Evolutionary conservation across 2,329 filamentous ascomycete genomes (phyloP).

Genomic region (Aspergillus alliaceus): DNA sequence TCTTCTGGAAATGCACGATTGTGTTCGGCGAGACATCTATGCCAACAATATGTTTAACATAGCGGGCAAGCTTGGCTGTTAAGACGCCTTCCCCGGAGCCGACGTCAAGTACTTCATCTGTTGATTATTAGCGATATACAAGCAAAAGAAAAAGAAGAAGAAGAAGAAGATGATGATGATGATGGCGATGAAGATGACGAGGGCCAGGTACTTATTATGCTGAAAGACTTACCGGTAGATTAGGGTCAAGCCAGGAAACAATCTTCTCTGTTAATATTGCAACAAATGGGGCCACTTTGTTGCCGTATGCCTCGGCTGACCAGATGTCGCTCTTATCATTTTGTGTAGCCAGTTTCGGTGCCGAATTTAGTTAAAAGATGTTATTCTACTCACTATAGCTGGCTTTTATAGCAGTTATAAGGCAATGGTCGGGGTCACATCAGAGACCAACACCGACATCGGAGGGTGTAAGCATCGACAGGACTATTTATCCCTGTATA

Average conservation of each 20-base stretch:
- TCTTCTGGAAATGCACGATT: constrained; percentile 54
- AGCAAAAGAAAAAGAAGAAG: too few relatives aligned
- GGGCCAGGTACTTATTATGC: not conserved
- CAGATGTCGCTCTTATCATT: not conserved
- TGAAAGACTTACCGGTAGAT: constrained; percentile 40
- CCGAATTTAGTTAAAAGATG: not conserved
- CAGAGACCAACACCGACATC: not conserved
- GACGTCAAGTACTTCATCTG: constrained; percentile 60
- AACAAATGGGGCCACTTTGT: not conserved
- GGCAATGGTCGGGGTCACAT: not conserved
- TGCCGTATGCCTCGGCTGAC: not conserved
- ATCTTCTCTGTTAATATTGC: not conserved
- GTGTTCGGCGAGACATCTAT: constrained; percentile 60
- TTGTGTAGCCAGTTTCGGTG: not conserved
- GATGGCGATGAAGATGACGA: too few relatives aligned
- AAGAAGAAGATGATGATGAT: too few relatives aligned
- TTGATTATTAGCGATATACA: not conserved
- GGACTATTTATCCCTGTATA: too few relatives aligned
- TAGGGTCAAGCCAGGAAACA: constrained; percentile 49
- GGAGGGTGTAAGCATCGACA: not conserved
- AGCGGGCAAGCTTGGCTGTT: constrained; percentile 54
- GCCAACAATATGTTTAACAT: constrained; percentile 55
- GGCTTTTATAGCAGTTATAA: not conserved
- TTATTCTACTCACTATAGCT: not conserved
- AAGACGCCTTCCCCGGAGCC: constrained; percentile 66